These are phyloP conservation scores for Cylindrotheca closterium DNA, from an alignment of 108 stramenopile species.

Conservation along the genomic window DNA sequence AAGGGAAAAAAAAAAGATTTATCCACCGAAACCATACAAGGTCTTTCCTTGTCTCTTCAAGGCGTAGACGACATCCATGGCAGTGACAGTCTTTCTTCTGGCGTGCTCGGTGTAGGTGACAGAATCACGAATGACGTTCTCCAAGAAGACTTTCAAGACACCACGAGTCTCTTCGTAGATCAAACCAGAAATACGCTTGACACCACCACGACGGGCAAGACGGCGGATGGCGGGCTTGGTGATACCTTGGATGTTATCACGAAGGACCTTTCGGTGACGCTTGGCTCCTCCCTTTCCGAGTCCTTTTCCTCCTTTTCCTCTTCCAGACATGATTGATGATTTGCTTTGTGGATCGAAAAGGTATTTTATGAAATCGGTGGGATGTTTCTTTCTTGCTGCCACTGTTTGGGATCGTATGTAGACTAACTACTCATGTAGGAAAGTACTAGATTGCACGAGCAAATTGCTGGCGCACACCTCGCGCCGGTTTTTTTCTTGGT, in stretches of 20 bases:
- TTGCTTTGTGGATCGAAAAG: too few relatives aligned
- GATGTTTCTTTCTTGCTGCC: too few relatives aligned
- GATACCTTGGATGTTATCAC: slow-evolving; percentile 99
- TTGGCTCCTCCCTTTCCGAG: slow-evolving; percentile 91
- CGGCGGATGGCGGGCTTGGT: slow-evolving; percentile 99
- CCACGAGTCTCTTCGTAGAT: slow-evolving; percentile 96
- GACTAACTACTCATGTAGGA: too few relatives aligned
- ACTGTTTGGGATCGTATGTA: too few relatives aligned
- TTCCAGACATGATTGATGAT: slow-evolving; percentile 52
- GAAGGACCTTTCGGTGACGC: slow-evolving; percentile 88
- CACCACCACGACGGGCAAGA: slow-evolving; percentile 98
- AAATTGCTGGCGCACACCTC: too few relatives aligned
- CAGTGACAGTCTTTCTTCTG: slow-evolving; percentile 89
- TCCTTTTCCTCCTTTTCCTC: slow-evolving; percentile 88
- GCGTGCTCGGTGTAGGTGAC: slow-evolving; percentile 93
- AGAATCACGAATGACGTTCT: slow-evolving; percentile 88
- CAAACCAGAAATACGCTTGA: slow-evolving; percentile 99
- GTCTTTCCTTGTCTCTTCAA: slow-evolving; percentile 95
- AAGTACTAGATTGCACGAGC: too few relatives aligned
- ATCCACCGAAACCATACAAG: slow-evolving; percentile 92
- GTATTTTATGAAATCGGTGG: too few relatives aligned
- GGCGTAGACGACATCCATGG: slow-evolving; percentile 95
- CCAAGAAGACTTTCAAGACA: slow-evolving; percentile 89
- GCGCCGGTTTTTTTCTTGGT: too few relatives aligned
- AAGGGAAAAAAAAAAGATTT: too few relatives aligned